Evolutionary conservation across 192 early-diverging fungal species (phyloP).

Genomic region (Rhizophagus sp.): DNA sequence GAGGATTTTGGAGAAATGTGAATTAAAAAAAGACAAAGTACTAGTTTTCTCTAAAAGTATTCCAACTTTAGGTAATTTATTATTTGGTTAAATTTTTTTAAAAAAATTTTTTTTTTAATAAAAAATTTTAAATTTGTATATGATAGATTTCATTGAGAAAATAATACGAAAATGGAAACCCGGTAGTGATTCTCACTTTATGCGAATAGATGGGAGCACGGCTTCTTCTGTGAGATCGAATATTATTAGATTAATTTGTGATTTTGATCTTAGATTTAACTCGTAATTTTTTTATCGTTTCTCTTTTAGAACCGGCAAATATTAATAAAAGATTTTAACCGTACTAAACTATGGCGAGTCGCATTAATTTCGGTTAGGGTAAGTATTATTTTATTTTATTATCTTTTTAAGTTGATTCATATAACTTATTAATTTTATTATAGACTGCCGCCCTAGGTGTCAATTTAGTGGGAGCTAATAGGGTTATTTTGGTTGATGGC

Average conservation of each 20-base stretch:
- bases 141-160: slow-evolving; percentile 9
- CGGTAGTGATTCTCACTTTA: not conserved
- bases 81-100: not conserved
- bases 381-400: not conserved
- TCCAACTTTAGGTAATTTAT: slow-evolving; percentile 58
- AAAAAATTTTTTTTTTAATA: not conserved
- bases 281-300: slow-evolving; percentile 37
- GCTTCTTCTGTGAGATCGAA: slow-evolving; percentile 17
- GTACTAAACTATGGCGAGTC: not conserved
- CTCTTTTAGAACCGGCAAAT: not conserved
- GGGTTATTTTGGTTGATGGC: slow-evolving; percentile 71
- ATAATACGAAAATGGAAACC: not conserved
- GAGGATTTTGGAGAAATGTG: slow-evolving; percentile 54
- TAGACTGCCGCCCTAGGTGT: slow-evolving; percentile 9
- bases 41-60: slow-evolving; percentile 75
- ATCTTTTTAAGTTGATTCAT: not conserved
- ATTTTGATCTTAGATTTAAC: not conserved
- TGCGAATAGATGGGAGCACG: slow-evolving; percentile 57
- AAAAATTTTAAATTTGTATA: not conserved
- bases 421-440: slow-evolving; percentile 33
- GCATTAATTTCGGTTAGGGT: slow-evolving; percentile 20
- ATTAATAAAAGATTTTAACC: slow-evolving; percentile 5
- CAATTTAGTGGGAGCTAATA: slow-evolving; percentile 70
- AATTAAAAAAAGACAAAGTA: slow-evolving; percentile 59
- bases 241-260: not conserved